phyloP scores from a whole-genome alignment of 495 filamentous ascomycete species.

The Aspergillus indologenus region DNA sequence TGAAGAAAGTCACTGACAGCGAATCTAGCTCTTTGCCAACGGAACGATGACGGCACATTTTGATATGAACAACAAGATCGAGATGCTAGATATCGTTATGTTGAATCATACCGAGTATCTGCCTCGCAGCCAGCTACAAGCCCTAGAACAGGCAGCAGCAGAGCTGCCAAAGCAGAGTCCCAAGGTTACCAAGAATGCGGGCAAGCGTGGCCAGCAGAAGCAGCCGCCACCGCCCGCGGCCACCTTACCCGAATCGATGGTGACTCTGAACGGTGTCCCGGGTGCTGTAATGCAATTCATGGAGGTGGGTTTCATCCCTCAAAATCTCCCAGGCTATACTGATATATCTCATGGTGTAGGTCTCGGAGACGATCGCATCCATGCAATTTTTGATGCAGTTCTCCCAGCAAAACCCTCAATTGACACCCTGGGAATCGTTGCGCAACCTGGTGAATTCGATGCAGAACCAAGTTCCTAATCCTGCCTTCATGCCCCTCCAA shows the following conservation, averaged over 20 bases:
- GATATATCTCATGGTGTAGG: conserved; percentile 36
- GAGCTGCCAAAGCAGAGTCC: conserved; percentile 65
- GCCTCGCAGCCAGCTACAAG: conserved; percentile 50
- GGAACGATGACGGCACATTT: conserved; percentile 64
- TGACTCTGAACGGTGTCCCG: conserved; percentile 60
- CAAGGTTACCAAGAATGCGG: conserved; percentile 58
- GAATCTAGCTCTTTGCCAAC: conserved; percentile 56
- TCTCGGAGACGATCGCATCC: conserved; percentile 70
- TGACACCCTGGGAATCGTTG: conserved; percentile 60
- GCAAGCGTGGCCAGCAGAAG: conserved; percentile 54
- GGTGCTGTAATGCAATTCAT: conserved; percentile 60
- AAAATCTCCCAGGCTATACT: not conserved
- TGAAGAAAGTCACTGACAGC: conserved; percentile 18
- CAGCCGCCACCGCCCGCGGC: conserved; percentile 48
- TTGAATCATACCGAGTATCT: conserved; percentile 65
- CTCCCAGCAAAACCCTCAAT: conserved; percentile 54
- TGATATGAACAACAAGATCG: conserved; percentile 65
- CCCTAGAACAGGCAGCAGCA: conserved; percentile 45
- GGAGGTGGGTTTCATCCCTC: conserved; percentile 50
- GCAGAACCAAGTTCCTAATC: conserved; percentile 32
- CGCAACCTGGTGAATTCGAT: conserved; percentile 54
- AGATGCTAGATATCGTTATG: conserved; percentile 66
- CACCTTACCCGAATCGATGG: conserved; percentile 60
- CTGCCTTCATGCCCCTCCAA: conserved; percentile 25
- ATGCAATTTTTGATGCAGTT: conserved; percentile 67